These are phyloP conservation scores for Moricandia arvensis DNA, from an alignment of 345 rosid species.

Conservation along the genomic window DNA sequence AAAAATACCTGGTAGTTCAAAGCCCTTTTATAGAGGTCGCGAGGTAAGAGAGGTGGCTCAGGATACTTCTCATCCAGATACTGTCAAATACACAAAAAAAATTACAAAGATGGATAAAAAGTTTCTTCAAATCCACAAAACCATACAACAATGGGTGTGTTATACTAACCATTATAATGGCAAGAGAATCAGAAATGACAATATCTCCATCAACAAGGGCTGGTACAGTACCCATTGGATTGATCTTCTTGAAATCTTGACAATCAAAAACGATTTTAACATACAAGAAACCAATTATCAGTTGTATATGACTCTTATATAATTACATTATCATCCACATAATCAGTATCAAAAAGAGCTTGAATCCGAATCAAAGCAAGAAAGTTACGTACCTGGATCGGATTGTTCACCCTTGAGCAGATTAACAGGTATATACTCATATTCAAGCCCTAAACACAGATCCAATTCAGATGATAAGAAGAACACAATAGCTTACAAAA, in stretches of 20 bases:
- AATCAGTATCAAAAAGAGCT: too few species aligned
- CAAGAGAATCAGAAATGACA: conserved; percentile 70
- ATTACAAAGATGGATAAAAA: not conserved
- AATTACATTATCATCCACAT: not conserved
- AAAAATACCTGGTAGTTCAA: conserved; percentile 61
- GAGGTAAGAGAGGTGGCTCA: conserved; percentile 63
- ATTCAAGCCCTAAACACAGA: conserved; percentile 50
- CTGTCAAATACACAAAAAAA: conserved; percentile 32
- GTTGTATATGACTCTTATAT: too few species aligned
- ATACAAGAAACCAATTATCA: conserved; percentile 1
- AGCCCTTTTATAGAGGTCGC: conserved; percentile 56
- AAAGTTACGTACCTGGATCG: conserved; percentile 47
- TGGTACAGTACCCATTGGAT: conserved; percentile 78
- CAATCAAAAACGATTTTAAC: conserved; percentile 1
- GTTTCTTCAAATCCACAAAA: not conserved
- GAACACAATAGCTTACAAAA: too few species aligned
- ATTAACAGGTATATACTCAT: conserved; percentile 66
- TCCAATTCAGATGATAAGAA: not conserved
- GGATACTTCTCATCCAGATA: conserved; percentile 88
- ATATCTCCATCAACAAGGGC: conserved; percentile 70
- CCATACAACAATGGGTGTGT: not conserved
- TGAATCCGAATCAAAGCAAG: not conserved
- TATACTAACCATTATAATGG: conserved; percentile 49
- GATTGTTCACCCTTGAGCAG: conserved; percentile 58
- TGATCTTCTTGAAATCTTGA: conserved; percentile 64